Percentiles rank a stretch among this genome's conserved stretches.
phyloP scores from a whole-genome alignment of 768 basidiomycete genomes.

The Cytidiella melzeri region DNA sequence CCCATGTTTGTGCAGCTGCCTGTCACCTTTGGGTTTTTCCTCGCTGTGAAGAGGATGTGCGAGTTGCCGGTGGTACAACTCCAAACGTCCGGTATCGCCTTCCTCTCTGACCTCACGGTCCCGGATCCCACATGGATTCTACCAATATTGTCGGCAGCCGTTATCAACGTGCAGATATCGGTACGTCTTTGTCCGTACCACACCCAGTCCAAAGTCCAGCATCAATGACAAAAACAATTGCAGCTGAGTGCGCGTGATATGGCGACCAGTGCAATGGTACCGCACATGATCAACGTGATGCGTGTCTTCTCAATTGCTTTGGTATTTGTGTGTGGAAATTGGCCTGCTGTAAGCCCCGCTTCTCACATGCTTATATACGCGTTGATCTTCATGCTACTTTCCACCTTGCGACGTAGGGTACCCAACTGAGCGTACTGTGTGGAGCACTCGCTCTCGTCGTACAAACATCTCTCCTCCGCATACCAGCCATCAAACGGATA shows the following conservation, averaged over 20 bases:
- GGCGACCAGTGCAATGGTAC: constrained; percentile 41
- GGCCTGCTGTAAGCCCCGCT: constrained; percentile 56
- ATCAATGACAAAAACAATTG: constrained; percentile 8
- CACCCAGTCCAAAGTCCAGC: neutral
- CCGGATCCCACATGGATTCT: constrained; percentile 74
- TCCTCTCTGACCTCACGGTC: constrained; percentile 71
- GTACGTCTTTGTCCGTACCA: constrained; percentile 34
- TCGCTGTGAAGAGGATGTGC: constrained; percentile 69
- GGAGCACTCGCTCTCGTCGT: constrained; percentile 39
- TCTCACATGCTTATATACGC: no score
- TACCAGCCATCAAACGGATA: constrained; percentile 33
- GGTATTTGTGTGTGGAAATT: constrained; percentile 45
- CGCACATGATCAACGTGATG: constrained; percentile 65
- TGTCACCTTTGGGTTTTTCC: constrained; percentile 77
- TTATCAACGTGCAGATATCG: constrained; percentile 64
- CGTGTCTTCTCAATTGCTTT: constrained; percentile 47
- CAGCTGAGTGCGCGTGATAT: constrained; percentile 52
- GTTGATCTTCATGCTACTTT: no score
- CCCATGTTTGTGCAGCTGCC: constrained; percentile 66
- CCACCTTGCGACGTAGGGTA: constrained; percentile 35
- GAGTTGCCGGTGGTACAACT: constrained; percentile 68
- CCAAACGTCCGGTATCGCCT: constrained; percentile 64
- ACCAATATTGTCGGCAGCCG: constrained; percentile 50
- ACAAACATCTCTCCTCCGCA: constrained; percentile 43
- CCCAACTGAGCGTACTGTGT: constrained; percentile 52